Evolutionary conservation across 352 stramenopile species (phyloP), one percentile per base, ranked within the genome.

Genomic region (Phytophthora pinifolia): DNA sequence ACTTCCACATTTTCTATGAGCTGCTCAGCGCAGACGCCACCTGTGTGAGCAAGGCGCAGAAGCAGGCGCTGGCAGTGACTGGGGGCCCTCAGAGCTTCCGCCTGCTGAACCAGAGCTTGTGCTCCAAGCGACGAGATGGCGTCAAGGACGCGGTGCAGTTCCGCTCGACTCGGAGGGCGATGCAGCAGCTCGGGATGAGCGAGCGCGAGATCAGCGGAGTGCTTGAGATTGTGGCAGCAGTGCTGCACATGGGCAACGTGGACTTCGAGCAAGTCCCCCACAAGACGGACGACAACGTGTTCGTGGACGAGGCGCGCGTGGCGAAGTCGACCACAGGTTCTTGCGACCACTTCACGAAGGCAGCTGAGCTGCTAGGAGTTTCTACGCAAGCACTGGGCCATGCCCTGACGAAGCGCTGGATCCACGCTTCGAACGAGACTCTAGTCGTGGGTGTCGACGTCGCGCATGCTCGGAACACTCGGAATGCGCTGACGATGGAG

Each of bases 401-500:
- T 20, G 75, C 80, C 25, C 52, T 92, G 15, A 92, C 78, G 7
- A 88, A 81, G 46, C 74, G 81, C 2, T 72, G 61, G 48, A 61
- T 92, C 9, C 72, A 72, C 15, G 87, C 80, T 12, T 71, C 75
- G n/a, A 89, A 74, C 41, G 84, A 94, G 63, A 85, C 80, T 41
- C 69, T 92, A 31, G 68, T 84, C 9, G 80, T 94, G 4, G 72
- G 68, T 17, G 69, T 92, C 39, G 77, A 89, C 22, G 75, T 80
- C 2, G 50, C 54, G 4, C 82, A 93, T 36, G 78, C 86, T 34
- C 66, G 76, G 12, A 77, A 96, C 59, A 91, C 82, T 9, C 76
- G 91, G 18, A 88, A 98, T 50, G 92, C 89, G 18, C 72, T 98
- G 9, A 79, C 88, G 9, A 98, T 98, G 84, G 88, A 94, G 63